These are phyloP conservation scores for Citrullus amarus DNA, from an alignment of 306 rosid species.

Conservation along the genomic window DNA sequence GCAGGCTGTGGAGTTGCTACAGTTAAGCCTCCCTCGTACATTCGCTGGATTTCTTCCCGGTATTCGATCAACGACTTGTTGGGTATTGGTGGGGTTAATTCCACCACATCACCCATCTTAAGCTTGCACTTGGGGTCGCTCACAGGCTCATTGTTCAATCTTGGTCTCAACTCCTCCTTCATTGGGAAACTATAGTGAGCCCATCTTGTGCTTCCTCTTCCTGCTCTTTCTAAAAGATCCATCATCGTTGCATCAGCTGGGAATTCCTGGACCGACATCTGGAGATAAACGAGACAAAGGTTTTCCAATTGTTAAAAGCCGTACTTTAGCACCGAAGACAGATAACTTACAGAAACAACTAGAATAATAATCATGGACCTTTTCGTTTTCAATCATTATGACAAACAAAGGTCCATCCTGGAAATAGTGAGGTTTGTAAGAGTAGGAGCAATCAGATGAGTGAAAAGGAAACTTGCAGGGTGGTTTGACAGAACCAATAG, in stretches of 20 bases:
- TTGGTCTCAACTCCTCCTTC: slow-evolving; percentile 92
- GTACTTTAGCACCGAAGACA: background rate
- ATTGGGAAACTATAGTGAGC: slow-evolving; percentile 60
- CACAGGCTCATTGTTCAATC: slow-evolving; percentile 60
- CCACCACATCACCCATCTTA: slow-evolving; percentile 92
- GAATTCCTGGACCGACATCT: slow-evolving; percentile 98
- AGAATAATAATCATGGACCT: slow-evolving; percentile 35
- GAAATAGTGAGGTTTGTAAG: slow-evolving; percentile 49
- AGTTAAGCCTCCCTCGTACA: slow-evolving; percentile 65
- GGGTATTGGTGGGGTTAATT: slow-evolving; percentile 72
- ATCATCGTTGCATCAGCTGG: slow-evolving; percentile 55
- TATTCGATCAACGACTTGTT: slow-evolving; percentile 65
- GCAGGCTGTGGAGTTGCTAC: slow-evolving; percentile 35
- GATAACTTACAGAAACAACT: background rate
- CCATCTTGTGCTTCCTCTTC: slow-evolving; percentile 59
- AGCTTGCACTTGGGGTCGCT: slow-evolving; percentile 61
- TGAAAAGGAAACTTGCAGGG: slow-evolving; percentile 88
- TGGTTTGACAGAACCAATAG: slow-evolving; percentile 51
- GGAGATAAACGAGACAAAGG: slow-evolving; percentile 10
- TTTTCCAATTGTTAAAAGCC: background rate
- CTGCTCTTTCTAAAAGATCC: slow-evolving; percentile 59
- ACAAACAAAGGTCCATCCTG: slow-evolving; percentile 82
- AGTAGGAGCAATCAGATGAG: slow-evolving; percentile 68
- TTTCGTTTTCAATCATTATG: slow-evolving; percentile 76
- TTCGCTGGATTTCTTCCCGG: slow-evolving; percentile 90